Evolutionary conservation across 164 flowering plant genomes (phyloP).

Genomic region (Dillenia turbinata): DNA sequence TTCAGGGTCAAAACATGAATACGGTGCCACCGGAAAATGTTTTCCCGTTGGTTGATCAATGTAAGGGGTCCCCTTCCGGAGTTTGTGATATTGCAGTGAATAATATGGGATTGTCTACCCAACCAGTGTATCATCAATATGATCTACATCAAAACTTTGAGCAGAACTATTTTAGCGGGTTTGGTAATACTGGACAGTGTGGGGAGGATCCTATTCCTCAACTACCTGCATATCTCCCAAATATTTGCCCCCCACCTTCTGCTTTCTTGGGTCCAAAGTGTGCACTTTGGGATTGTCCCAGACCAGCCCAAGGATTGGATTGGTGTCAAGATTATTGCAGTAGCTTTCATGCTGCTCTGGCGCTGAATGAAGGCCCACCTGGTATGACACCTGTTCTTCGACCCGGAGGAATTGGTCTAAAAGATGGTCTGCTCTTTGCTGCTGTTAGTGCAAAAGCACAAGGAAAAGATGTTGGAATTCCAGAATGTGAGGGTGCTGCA

Average conservation of each 20-base stretch:
- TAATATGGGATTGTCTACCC: conserved; percentile 32
- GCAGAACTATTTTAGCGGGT: conserved; percentile 35
- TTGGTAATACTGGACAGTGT: conserved; percentile 26
- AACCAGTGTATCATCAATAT: conserved; percentile 52
- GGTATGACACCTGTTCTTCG: conserved; percentile 93
- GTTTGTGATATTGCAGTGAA: conserved; percentile 28
- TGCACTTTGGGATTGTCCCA: conserved; percentile 97
- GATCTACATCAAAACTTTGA: conserved; percentile 61
- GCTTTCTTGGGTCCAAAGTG: conserved; percentile 98
- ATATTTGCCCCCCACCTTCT: conserved; percentile 75
- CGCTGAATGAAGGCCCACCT: conserved; percentile 87
- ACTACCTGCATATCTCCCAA: conserved; percentile 43
- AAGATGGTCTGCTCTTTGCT: conserved; percentile 87
- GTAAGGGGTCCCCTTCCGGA: conserved; percentile 43
- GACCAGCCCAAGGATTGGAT: conserved; percentile 84
- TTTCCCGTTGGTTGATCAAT: conserved; percentile 44
- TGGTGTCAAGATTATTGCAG: conserved; percentile 93
- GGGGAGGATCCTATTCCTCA: conserved; percentile 46
- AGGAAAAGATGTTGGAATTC: conserved; percentile 93
- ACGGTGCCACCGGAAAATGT: conserved; percentile 43
- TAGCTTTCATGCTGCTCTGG: conserved; percentile 71
- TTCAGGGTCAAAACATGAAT: conserved; percentile 45
- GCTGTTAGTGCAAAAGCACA: conserved; percentile 84
- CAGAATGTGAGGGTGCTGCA: conserved; percentile 99
- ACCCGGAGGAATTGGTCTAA: conserved; percentile 96